A percentile compares a stretch with the other conserved stretches of the same genome.
These are phyloP conservation scores for Ogataea pignaliae DNA, from an alignment of 805 yeast genomes.

Conservation along the genomic window DNA sequence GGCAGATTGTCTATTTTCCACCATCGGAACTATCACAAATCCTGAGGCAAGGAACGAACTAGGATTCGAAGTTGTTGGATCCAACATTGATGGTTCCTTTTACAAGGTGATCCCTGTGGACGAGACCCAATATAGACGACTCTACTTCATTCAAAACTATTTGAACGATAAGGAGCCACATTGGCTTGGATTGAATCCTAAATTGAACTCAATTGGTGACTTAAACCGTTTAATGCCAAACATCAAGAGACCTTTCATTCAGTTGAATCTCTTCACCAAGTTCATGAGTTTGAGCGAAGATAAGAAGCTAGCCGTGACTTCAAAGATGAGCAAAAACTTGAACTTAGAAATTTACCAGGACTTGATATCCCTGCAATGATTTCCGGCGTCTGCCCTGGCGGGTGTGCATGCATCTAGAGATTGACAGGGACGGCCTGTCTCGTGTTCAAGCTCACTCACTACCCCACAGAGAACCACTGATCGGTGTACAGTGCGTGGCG, in stretches of 20 bases:
- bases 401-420: neutral
- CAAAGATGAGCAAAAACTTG: constrained; percentile 55
- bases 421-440: constrained; percentile 3
- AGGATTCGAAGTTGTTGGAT: constrained; percentile 61
- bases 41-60: constrained; percentile 23
- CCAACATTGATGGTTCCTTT: constrained; percentile 75
- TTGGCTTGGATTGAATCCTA: constrained; percentile 77
- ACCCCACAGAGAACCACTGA: too few relatives aligned
- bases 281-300: constrained; percentile 56
- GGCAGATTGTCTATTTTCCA: constrained; percentile 24
- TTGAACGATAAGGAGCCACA: constrained; percentile 72
- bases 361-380: constrained; percentile 32
- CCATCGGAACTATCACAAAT: constrained; percentile 26
- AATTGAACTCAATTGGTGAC: constrained; percentile 51
- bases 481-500: too few relatives aligned
- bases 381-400: too few relatives aligned
- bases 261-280: constrained; percentile 50
- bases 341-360: constrained; percentile 66
- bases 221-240: constrained; percentile 30
- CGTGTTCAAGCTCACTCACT: neutral
- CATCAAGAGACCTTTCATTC: constrained; percentile 60
- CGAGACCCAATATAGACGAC: constrained; percentile 72
- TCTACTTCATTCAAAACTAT: constrained; percentile 85
- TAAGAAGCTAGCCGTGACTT: constrained; percentile 47
- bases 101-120: constrained; percentile 67